Conservation (phyloP, 345 rosid genomes). For the Ailanthus altissimus region DNA sequence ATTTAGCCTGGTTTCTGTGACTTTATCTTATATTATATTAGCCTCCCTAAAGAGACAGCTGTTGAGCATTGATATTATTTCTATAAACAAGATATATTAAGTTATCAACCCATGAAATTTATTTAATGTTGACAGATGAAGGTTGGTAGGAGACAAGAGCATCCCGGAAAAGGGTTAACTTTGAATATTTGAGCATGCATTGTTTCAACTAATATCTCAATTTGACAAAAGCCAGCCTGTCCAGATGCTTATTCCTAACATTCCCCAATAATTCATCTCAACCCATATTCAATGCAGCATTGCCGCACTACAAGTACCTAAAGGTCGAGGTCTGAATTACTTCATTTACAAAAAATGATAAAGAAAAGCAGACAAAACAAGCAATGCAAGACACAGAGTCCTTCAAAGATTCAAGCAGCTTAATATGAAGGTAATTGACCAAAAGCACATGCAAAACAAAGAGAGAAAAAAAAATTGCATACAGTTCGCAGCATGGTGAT, state of each 20-base stretch:
- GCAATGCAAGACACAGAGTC: background rate
- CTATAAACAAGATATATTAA: background rate
- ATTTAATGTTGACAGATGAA: background rate
- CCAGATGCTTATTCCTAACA: conserved; percentile 2
- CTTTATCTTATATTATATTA: background rate
- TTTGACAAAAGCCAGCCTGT: background rate
- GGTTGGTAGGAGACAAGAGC: background rate
- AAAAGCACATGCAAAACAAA: background rate
- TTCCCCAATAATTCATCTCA: conserved; percentile 6
- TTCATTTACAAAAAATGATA: background rate
- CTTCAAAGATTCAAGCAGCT: background rate
- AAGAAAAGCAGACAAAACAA: background rate
- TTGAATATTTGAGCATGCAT: background rate
- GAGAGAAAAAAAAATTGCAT: background rate
- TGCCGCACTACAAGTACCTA: background rate
- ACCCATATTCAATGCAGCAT: background rate
- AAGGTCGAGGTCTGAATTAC: background rate
- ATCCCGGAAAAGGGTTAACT: background rate
- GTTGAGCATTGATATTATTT: conserved; percentile 5
- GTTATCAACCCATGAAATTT: background rate
- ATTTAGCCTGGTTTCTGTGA: background rate
- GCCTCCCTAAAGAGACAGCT: background rate
- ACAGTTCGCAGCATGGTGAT: background rate
- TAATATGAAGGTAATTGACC: background rate
- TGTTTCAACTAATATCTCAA: background rate